Conservation (phyloP, 1,284 basidiomycete species). For the Ceratobasidium sp. region DNA sequence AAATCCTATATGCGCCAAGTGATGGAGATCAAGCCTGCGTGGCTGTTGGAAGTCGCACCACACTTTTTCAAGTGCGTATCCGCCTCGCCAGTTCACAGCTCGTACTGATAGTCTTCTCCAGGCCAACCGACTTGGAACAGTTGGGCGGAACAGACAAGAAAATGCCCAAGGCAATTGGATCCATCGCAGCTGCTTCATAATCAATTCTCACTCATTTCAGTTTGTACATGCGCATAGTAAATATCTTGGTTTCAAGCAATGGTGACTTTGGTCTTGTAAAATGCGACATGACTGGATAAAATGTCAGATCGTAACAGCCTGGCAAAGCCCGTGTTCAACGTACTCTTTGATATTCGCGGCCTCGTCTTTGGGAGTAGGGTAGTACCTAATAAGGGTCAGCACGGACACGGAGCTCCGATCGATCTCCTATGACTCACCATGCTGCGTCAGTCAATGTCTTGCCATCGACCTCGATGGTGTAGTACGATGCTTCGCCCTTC, state of each 20-base stretch:
- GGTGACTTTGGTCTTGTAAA: constrained; percentile 47
- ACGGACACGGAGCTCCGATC: not conserved
- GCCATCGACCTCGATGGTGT: constrained; percentile 59
- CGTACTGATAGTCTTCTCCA: constrained; percentile 28
- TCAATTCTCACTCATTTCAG: not conserved
- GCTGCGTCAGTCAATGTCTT: constrained; percentile 61
- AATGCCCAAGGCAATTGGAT: constrained; percentile 72
- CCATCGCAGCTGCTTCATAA: constrained; percentile 12
- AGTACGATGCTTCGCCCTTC: constrained; percentile 59
- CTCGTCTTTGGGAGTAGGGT: constrained; percentile 59
- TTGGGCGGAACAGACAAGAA: constrained; percentile 83
- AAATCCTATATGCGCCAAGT: constrained; percentile 81
- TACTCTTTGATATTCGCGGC: constrained; percentile 64
- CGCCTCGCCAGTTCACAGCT: constrained; percentile 23
- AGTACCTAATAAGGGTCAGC: constrained; percentile 57
- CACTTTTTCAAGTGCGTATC: constrained; percentile 81
- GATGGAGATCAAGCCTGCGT: constrained; percentile 86
- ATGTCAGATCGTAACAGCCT: not conserved
- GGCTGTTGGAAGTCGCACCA: constrained; percentile 93
- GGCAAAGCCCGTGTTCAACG: not conserved
- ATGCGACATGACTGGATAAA: constrained; percentile 44
- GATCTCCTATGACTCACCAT: constrained; percentile 55
- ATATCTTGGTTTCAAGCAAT: constrained; percentile 31
- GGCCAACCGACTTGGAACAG: constrained; percentile 77
- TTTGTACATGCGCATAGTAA: not conserved